Evolutionary conservation across 768 basidiomycete species (phyloP), one percentile per base, ranked within the genome.

Genomic region (Mycena venus): DNA sequence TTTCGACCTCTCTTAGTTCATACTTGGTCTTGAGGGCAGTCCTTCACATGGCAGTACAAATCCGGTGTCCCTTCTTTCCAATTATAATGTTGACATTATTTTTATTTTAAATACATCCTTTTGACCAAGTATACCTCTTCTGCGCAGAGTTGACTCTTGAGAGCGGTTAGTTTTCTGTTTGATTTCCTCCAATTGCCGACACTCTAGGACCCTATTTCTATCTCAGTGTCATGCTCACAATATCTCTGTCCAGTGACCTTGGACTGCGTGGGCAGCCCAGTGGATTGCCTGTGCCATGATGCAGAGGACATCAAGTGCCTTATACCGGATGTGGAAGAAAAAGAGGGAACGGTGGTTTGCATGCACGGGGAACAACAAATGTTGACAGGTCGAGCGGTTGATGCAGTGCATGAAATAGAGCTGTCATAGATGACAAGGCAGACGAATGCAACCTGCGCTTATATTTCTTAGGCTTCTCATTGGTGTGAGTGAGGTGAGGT

Each of bases 281-380:
- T 84, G 21, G 89, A 94, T 53, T 96, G 95, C n/a, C n/a, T n/a
- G n/a, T n/a, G n/a, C 82, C 94, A 94, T 6, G 87, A 92, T 78
- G 84, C 87, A 9, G 90, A 95, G 79, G 95, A 96, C 78, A 85
- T 94, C 78, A 95, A 92, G 80, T 96, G 95, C 79, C 80, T 90
- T 19, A 86, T 96, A 51, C 93, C 93, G 5, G 94, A 95, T 77
- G 82, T 82, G 55, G 87, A 83, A 21, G 89, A 90, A 47, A 82
- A 83, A 38, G 84, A 84, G 8, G 87, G 88, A 17, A 92, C 94
- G 0, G 90, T 93, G 4, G 80, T 95, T 29, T 96, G 95, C 74
- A 90, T 91, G 12, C 94, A 95, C 56, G 95, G 95, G n/a, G 8
- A 76, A 84, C 55, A 85, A 88, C 31, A 93, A 90, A 42, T 96